A percentile compares a stretch with the other conserved stretches of the same genome.
Conservation (phyloP, 352 stramenopile species). For the Halophytophthora batemanensis region DNA sequence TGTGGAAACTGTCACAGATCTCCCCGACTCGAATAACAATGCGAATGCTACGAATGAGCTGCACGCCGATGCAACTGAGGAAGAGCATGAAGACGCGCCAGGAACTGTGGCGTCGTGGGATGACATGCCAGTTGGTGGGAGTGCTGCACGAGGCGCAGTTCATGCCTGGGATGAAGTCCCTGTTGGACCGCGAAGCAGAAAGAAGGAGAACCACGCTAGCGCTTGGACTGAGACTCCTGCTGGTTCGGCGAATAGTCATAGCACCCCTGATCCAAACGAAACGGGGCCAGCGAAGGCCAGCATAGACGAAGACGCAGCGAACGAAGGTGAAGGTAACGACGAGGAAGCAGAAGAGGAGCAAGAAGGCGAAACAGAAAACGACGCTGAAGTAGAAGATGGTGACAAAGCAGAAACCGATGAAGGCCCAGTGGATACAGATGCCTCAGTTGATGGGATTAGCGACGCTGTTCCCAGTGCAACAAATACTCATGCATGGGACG, state of each 20-base stretch:
- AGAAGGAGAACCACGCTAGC: background rate
- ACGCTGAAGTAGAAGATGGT: too few species aligned
- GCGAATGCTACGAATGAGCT: background rate
- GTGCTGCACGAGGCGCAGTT: background rate
- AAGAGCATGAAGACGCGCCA: background rate
- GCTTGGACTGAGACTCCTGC: background rate
- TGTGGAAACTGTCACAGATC: too few species aligned
- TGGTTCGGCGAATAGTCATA: background rate
- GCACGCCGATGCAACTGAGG: background rate
- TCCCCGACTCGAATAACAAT: too few species aligned
- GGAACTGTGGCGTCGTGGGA: background rate
- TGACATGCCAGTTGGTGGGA: background rate
- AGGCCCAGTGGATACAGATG: background rate
- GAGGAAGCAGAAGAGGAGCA: too few species aligned
- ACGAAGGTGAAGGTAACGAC: too few species aligned
- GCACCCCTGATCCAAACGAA: background rate
- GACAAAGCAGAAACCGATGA: background rate
- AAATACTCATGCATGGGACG: constrained; percentile 6
- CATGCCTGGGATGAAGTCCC: constrained; percentile 8
- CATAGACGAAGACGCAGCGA: too few species aligned
- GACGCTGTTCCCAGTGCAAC: background rate
- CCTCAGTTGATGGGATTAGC: background rate
- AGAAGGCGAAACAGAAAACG: too few species aligned
- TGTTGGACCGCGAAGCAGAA: background rate
- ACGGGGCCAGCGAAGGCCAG: too few species aligned